phyloP scores from a whole-genome alignment of 805 yeast species.

The Sugiyamaella marilandica region DNA sequence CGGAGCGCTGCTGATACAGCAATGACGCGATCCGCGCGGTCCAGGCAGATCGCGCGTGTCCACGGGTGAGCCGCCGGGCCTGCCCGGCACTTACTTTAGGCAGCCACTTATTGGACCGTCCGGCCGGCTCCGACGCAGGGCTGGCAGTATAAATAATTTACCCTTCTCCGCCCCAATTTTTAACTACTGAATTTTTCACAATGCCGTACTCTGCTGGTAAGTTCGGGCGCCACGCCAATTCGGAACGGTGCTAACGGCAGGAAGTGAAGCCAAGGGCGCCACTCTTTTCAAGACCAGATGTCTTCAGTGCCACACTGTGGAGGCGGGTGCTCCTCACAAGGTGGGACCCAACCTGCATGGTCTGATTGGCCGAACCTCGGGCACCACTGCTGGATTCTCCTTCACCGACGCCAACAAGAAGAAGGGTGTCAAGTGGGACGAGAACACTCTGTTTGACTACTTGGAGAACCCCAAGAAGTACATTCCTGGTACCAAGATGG shows the following conservation, averaged over 20 bases:
- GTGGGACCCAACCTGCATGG: slow-evolving; percentile 99
- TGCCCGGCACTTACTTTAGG: slow-evolving; percentile 6
- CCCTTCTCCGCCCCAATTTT: not conserved
- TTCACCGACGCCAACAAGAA: slow-evolving; percentile 98
- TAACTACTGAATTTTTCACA: slow-evolving; percentile 1
- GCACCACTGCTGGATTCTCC: slow-evolving; percentile 87
- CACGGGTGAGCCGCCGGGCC: not conserved
- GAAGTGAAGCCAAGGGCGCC: slow-evolving; percentile 92
- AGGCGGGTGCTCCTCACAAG: slow-evolving; percentile 94
- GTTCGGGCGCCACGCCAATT: not conserved
- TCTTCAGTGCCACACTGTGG: slow-evolving; percentile 97
- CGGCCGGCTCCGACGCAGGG: not conserved
- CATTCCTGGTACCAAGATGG: slow-evolving; percentile 99
- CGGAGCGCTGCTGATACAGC: not conserved
- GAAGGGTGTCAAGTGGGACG: slow-evolving; percentile 86
- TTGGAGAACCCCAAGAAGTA: slow-evolving; percentile 99
- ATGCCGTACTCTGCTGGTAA: slow-evolving; percentile 16
- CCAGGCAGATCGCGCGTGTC: not conserved
- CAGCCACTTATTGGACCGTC: slow-evolving; percentile 3
- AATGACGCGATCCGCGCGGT: not conserved
- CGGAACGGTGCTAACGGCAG: slow-evolving; percentile 27
- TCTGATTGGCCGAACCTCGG: slow-evolving; percentile 86
- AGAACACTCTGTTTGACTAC: slow-evolving; percentile 88
- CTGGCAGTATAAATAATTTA: not conserved
- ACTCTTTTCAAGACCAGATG: slow-evolving; percentile 98